A percentile compares a stretch with the other conserved stretches of the same genome.
These are phyloP conservation scores for Akanthomyces lecanii DNA, from an alignment of 2,329 filamentous ascomycete species.

Conservation along the genomic window DNA sequence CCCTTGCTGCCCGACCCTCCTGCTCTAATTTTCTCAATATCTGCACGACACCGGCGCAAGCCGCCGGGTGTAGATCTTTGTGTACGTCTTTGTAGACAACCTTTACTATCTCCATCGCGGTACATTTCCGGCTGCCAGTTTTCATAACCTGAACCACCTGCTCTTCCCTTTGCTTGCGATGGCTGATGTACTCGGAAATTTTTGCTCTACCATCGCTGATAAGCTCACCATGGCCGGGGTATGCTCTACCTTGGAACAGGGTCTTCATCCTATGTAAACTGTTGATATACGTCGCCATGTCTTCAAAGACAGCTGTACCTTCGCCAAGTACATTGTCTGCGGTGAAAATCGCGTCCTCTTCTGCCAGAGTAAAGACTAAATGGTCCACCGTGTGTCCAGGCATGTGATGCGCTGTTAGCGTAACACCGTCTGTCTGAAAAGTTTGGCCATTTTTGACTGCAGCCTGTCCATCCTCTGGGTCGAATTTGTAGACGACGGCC, in stretches of 20 bases:
- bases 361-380: conserved; percentile 69
- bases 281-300: conserved; percentile 63
- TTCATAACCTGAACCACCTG: conserved; percentile 67
- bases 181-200: conserved; percentile 77
- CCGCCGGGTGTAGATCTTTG: conserved; percentile 68
- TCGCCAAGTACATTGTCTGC: conserved; percentile 87
- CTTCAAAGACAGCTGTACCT: conserved; percentile 80
- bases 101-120: conserved; percentile 78
- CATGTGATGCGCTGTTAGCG: conserved; percentile 58
- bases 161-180: conserved; percentile 73
- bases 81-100: conserved; percentile 79
- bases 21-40: conserved; percentile 72
- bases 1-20: conserved; percentile 61
- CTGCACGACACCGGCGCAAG: conserved; percentile 70
- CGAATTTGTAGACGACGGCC: conserved; percentile 62
- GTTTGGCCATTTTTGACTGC: conserved; percentile 46
- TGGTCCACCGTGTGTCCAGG: conserved; percentile 78
- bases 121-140: conserved; percentile 46
- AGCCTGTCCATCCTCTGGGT: conserved; percentile 48
- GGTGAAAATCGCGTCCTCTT: conserved; percentile 82
- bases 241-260: conserved; percentile 65
- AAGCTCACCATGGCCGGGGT: conserved; percentile 83
- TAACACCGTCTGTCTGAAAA: conserved; percentile 58
- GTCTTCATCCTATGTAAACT: conserved; percentile 66
- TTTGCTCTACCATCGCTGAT: conserved; percentile 67